Evolutionary conservation across 768 basidiomycete species (phyloP), one percentile per base, ranked within the genome.

Genomic region (Tulasnella sp.): DNA sequence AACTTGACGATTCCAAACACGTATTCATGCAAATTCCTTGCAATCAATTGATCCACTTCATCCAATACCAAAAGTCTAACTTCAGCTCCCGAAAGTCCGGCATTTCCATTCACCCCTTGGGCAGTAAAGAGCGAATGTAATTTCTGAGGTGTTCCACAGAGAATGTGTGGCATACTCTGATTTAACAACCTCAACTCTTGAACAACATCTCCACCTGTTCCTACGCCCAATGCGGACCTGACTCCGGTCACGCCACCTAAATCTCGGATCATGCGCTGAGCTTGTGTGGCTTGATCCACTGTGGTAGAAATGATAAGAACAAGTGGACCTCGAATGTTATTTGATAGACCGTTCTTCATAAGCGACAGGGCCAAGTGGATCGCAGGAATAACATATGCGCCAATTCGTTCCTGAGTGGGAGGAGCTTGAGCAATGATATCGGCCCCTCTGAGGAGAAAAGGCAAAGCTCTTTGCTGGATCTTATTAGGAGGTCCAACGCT

Each of bases 351-450:
- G 25, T 67, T 67, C 15, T 69, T 58, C 22, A 81, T 72, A 54
- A 81, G 74, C 31, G 79, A 74, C 50, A 91, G 70, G 29, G 84
- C 82, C 46, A 83, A 76, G 60, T 89, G 85, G 39, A 90, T 83
- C 25, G 84, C 85, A 43, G 88, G 90, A 54, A 93, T 90, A 44
- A 90, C 81, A 66, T 99, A 99, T 53, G 92, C 90, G 20, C 93
- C 92, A 59, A 99, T 99, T 40, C 95, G 77, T 64, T 99, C 95
- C 64, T 96, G 93, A 0, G 95, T 98, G 0, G 95, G 92, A 41
- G 95, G 95, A 8, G 93, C 95, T 67, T 99, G 95, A 7, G 93
- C 92, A 60, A 99, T 98, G 61, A 98, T 96, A 60, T 99, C 95
- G 32, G 89, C 78, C 6, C 90, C 92, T 45, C 83, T 78, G 29